Evolutionary conservation across 352 stramenopile genomes (phyloP), one percentile per base, ranked within the genome.

Genomic region (Phytopythium chamaehyphon): DNA sequence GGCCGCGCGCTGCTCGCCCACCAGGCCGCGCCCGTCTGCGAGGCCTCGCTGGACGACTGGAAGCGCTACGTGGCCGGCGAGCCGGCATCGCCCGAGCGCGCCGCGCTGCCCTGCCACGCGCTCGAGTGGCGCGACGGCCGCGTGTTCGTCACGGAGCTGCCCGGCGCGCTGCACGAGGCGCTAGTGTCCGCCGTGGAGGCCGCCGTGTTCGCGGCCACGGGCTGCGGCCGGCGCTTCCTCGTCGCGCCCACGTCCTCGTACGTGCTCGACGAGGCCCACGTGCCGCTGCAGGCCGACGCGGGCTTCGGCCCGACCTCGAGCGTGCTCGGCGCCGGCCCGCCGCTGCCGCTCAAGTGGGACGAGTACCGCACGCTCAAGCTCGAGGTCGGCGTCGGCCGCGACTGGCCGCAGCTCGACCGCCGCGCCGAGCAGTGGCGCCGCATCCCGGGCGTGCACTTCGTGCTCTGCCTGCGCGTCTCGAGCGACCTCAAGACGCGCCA

Each of bases 351-450:
- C 40, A 47, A 44, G 31, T 58, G 51, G 50, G 3, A 14, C 1
- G 61, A 65, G 23, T 65, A 59, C 22, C 61, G 64, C 52, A 69
- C 57, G 6, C 33, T 65, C 19, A 65, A 65, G 47, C 43, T 65
- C 1, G 56, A 65, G 53, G 51, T 69, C 3, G 61, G 61, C 22
- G 47, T 65, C 16, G 43, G 44, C n/a, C 48, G 44, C 6, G 19
- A n/a, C 22, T 69, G 61, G 37, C 12, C 26, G 1, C 26, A 53
- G 14, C 44, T 69, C 31, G 47, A 65, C 31, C 28, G 24, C 15
- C 61, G 56, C 23, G 50, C 53, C 8, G 49, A 61, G 24, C 45
- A 65, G 21, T 69, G 51, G 61, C 44, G 47, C 8, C 7, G 8
- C 5, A 62, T 69, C 55, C 56, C 56, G 12, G 56, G 56, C 12